These are phyloP conservation scores for Musa schizocarpa DNA, from an alignment of 176 grass and related monocot genomes.

Conservation along the genomic window DNA sequence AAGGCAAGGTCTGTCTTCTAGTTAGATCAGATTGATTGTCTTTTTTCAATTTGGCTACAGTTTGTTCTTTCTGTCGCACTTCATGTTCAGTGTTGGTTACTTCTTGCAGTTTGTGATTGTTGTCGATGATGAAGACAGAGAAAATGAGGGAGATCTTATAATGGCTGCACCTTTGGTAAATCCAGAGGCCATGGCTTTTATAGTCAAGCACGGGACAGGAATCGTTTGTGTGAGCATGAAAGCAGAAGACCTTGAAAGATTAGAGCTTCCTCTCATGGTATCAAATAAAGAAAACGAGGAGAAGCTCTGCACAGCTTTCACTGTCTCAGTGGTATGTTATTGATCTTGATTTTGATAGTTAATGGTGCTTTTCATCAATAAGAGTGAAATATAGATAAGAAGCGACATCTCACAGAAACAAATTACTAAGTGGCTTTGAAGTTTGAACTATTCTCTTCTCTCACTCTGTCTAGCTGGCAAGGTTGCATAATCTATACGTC, in stretches of 20 bases:
- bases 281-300: too few relatives aligned
- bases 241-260: too few relatives aligned
- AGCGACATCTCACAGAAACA: not conserved
- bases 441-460: not conserved
- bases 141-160: too few relatives aligned
- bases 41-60: too few relatives aligned
- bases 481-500: not conserved
- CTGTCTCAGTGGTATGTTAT: slow-evolving; percentile 66
- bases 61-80: not conserved
- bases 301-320: slow-evolving; percentile 47
- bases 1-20: slow-evolving; percentile 52
- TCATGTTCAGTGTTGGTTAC: too few relatives aligned
- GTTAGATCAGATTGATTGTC: slow-evolving; percentile 12
- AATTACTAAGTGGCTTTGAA: not conserved
- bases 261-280: too few relatives aligned
- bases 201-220: too few relatives aligned
- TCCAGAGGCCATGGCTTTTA: too few relatives aligned
- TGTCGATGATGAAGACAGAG: too few relatives aligned
- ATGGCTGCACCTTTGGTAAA: too few relatives aligned
- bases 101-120: too few relatives aligned
- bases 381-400: not conserved
- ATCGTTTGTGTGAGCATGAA: too few relatives aligned
- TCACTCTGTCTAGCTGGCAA: not conserved
- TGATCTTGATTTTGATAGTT: not conserved
- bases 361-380: slow-evolving; percentile 3